These are phyloP conservation scores for Candida michaelii DNA, from an alignment of 805 yeast species.

Conservation along the genomic window DNA sequence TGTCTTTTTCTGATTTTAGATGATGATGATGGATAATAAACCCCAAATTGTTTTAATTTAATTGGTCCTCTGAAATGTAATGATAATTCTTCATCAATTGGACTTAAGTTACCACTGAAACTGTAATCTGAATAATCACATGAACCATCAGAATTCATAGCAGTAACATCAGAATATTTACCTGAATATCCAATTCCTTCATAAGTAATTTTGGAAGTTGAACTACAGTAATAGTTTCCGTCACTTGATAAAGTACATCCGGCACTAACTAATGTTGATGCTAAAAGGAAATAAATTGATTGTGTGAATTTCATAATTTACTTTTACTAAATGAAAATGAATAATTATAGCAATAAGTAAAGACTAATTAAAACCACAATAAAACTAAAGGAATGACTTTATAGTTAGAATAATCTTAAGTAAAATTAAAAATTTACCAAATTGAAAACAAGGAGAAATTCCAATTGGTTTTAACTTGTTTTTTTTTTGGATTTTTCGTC, in stretches of 20 bases:
- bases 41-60: slow-evolving; percentile 80
- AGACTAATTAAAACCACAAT: slow-evolving; percentile 3
- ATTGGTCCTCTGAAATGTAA: slow-evolving; percentile 92
- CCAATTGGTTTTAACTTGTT: slow-evolving; percentile 4
- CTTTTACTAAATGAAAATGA: neutral
- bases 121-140: slow-evolving; percentile 60
- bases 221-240: slow-evolving; percentile 84
- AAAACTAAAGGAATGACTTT: slow-evolving; percentile 7
- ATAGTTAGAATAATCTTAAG: slow-evolving; percentile 3
- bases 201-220: slow-evolving; percentile 67
- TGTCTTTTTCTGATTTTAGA: slow-evolving; percentile 43
- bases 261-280: slow-evolving; percentile 11
- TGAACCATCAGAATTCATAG: slow-evolving; percentile 71
- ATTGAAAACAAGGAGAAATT: slow-evolving; percentile 1
- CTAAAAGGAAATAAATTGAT: slow-evolving; percentile 12
- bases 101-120: slow-evolving; percentile 74
- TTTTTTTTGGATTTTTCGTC: slow-evolving; percentile 2
- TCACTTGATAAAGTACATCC: slow-evolving; percentile 11
- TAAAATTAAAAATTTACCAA: slow-evolving; percentile 2
- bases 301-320: slow-evolving; percentile 14
- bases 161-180: slow-evolving; percentile 73
- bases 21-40: slow-evolving; percentile 65
- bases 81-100: slow-evolving; percentile 82
- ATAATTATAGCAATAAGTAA: neutral
- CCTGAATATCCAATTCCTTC: slow-evolving; percentile 82